Conservation (phyloP, 176 grass and related monocot species). For the Rhynchospora tenuis region DNA sequence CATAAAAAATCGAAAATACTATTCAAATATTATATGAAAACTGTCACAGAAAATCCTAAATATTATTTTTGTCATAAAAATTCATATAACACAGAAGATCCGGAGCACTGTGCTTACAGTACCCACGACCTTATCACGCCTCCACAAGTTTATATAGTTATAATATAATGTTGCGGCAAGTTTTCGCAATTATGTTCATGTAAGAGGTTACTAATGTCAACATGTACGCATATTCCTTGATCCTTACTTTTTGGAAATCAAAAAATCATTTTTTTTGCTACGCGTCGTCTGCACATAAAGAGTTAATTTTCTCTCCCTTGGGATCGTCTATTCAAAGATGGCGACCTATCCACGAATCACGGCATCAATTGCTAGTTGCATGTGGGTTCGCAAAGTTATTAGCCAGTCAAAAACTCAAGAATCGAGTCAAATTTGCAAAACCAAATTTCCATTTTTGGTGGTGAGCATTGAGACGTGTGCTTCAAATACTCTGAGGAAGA, state of each 20-base stretch:
- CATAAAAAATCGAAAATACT: no score
- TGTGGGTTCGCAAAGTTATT: neutral
- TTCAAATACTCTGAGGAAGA: no score
- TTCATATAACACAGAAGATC: no score
- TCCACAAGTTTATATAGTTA: no score
- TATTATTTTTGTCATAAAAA: no score
- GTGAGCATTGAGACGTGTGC: neutral
- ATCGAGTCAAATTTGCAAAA: neutral
- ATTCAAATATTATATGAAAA: no score
- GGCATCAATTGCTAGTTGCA: neutral
- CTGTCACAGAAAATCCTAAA: no score
- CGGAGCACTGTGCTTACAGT: no score
- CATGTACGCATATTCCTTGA: neutral
- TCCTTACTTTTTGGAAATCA: neutral
- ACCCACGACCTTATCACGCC: no score
- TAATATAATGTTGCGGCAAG: no score
- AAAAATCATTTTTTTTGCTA: neutral
- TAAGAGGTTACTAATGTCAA: no score
- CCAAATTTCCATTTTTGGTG: neutral
- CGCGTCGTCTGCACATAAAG: neutral
- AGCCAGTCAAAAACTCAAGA: neutral
- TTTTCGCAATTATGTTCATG: no score
- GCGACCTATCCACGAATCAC: neutral
- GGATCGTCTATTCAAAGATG: neutral
- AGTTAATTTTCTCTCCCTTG: neutral